phyloP scores from a whole-genome alignment of 164 flowering plant genomes.

The Vitis rupestris region DNA sequence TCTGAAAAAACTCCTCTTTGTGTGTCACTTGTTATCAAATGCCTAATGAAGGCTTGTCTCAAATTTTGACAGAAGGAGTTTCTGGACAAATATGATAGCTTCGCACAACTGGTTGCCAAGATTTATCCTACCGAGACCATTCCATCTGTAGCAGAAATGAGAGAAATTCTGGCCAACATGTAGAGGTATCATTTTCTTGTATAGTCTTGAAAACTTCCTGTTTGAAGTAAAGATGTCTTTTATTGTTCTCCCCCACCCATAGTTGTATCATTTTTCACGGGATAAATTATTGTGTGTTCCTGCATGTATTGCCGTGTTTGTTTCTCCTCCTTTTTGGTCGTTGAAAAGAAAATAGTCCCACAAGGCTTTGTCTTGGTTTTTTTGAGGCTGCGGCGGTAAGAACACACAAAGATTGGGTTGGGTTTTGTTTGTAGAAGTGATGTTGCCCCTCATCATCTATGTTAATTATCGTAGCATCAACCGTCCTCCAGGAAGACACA shows the following conservation, averaged over 20 bases:
- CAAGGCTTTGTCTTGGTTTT: too few species aligned
- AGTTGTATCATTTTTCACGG: neutral
- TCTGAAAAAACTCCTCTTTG: neutral
- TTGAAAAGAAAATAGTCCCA: too few species aligned
- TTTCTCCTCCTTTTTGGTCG: too few species aligned
- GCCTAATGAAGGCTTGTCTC: neutral
- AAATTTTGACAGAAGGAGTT: slow-evolving; percentile 72
- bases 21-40: neutral
- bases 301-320: too few species aligned
- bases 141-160: slow-evolving; percentile 72
- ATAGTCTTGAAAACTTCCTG: neutral
- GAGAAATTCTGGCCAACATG: slow-evolving; percentile 73
- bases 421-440: too few species aligned
- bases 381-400: too few species aligned
- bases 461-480: too few species aligned
- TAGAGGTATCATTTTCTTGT: slow-evolving; percentile 32
- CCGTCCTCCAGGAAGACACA: too few species aligned
- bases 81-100: slow-evolving; percentile 85
- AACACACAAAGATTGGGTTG: too few species aligned
- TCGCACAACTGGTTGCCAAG: slow-evolving; percentile 72
- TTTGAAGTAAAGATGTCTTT: slow-evolving; percentile 4
- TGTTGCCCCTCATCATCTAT: too few species aligned
- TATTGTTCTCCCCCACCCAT: neutral
- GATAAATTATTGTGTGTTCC: neutral
- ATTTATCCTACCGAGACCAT: slow-evolving; percentile 68